Conservation (phyloP, 371 early-diverging fungal species). For the Rhizopus stolonifer region DNA sequence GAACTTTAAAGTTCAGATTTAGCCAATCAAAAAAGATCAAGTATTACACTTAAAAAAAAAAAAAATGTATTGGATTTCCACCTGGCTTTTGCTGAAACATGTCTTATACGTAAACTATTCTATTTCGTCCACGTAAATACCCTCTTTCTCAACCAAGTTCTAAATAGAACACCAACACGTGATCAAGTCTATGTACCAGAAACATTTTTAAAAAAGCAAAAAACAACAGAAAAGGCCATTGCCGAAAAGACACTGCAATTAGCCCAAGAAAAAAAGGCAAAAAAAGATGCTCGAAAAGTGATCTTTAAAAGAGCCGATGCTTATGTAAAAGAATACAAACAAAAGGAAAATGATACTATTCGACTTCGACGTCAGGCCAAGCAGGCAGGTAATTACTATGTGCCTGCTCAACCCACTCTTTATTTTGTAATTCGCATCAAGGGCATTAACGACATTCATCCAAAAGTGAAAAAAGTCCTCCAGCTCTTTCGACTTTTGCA, state of each 20-base stretch:
- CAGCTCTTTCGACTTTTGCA: slow-evolving; percentile 96
- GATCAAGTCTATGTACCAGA: slow-evolving; percentile 77
- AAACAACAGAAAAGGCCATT: slow-evolving; percentile 79
- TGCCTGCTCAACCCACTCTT: slow-evolving; percentile 92
- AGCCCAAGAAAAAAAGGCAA: slow-evolving; percentile 60
- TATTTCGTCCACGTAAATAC: slow-evolving; percentile 9
- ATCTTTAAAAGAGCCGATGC: slow-evolving; percentile 97
- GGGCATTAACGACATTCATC: slow-evolving; percentile 95
- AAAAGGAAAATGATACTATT: slow-evolving; percentile 82
- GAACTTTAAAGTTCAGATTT: neutral
- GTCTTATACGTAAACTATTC: slow-evolving; percentile 21
- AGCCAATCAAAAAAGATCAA: slow-evolving; percentile 2
- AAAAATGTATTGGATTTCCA: neutral
- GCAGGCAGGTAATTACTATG: slow-evolving; percentile 83
- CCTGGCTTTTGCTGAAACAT: neutral
- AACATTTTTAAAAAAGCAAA: slow-evolving; percentile 93
- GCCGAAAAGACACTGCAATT: slow-evolving; percentile 64
- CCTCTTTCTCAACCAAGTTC: slow-evolving; percentile 1
- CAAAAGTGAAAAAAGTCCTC: slow-evolving; percentile 97
- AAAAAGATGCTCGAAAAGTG: slow-evolving; percentile 44
- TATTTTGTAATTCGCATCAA: slow-evolving; percentile 94
- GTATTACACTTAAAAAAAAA: neutral
- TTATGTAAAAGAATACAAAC: slow-evolving; percentile 93
- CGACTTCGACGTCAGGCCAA: slow-evolving; percentile 88
- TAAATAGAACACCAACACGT: slow-evolving; percentile 15